Evolutionary conservation across 2,329 filamentous ascomycete species (phyloP), one percentile per base, ranked within the genome.

Genomic region (Nemania sp.): DNA sequence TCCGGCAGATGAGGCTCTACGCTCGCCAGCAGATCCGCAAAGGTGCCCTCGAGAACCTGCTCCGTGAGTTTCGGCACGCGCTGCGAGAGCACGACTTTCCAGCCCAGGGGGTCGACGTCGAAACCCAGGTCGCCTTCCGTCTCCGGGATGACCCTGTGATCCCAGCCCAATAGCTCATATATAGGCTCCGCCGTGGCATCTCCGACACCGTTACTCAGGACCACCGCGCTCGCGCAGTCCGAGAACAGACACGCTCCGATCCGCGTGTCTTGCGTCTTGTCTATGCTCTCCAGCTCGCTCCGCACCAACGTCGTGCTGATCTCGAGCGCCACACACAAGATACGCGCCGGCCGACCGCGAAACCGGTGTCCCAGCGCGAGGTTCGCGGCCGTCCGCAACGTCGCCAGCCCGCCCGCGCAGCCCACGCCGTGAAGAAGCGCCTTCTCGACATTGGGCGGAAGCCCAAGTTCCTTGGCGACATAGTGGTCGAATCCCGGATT

Each of bases 401-500:
- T 79, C 1, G 86, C 85, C 9, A 90, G 74, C 0, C 87, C 87
- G 34, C 87, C 87, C 37, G 83, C 83, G 70, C 87, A 90, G 12
- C 87, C 87, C 13, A 90, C 79, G 3, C 87, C 87, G 68, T 89
- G 86, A 15, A 90, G 77, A 3, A 90, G 77, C 5, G 87, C 83
- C 68, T 87, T 88, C 67, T 90, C 86, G 2, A 87, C 80, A n/a
- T 75, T 76, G 35, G 81, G 77, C n/a, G 77, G 76, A 32, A 89
- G 77, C 0, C 85, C 84, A 2, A 90, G 74, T 4, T 78, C 76
- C 68, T 84, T 85, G 54, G 81, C 81, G 21, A 90, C 84, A 63
- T 79, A 87, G 71, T 89, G 85, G 66, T 90, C 87, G 69, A 86
- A 90, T 1, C 87, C 87, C 0, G 87, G 87, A 70, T 89, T 90